phyloP scores from a whole-genome alignment of 106 monocot genomes.

The Platanthera zijinensis region DNA sequence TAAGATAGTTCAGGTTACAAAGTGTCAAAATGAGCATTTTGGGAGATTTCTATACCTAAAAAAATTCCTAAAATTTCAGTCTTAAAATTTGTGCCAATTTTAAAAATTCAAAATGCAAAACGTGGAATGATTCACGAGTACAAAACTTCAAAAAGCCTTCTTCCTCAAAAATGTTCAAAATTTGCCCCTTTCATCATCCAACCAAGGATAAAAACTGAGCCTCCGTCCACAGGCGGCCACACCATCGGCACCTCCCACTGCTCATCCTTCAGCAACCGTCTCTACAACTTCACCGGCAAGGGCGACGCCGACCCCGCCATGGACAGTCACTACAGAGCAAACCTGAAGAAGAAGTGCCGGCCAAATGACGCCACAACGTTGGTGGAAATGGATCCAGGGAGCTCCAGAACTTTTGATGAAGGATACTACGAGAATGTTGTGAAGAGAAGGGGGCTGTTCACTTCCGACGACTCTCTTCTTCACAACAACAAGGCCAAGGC shows the following conservation, averaged over 20 bases:
- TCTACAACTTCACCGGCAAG: slow-evolving; percentile 49
- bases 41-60: too few relatives aligned
- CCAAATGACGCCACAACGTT: slow-evolving; percentile 27
- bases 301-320: slow-evolving; percentile 41
- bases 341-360: slow-evolving; percentile 39
- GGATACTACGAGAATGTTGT: slow-evolving; percentile 32
- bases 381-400: slow-evolving; percentile 50
- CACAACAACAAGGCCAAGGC: slow-evolving; percentile 15
- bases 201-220: too few relatives aligned
- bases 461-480: slow-evolving; percentile 36
- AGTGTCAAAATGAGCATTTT: too few relatives aligned
- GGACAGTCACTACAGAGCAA: slow-evolving; percentile 22
- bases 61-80: too few relatives aligned
- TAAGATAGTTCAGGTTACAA: too few relatives aligned
- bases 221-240: slow-evolving; percentile 21
- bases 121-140: too few relatives aligned
- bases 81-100: too few relatives aligned
- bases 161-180: not conserved
- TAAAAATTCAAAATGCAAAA: too few relatives aligned
- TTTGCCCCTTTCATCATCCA: not conserved
- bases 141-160: too few relatives aligned
- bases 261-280: slow-evolving; percentile 23
- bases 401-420: slow-evolving; percentile 36
- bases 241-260: slow-evolving; percentile 42
- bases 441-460: slow-evolving; percentile 34